Evolutionary conservation across 148 eudicot species (phyloP).

Genomic region (Talinum fruticosum): DNA sequence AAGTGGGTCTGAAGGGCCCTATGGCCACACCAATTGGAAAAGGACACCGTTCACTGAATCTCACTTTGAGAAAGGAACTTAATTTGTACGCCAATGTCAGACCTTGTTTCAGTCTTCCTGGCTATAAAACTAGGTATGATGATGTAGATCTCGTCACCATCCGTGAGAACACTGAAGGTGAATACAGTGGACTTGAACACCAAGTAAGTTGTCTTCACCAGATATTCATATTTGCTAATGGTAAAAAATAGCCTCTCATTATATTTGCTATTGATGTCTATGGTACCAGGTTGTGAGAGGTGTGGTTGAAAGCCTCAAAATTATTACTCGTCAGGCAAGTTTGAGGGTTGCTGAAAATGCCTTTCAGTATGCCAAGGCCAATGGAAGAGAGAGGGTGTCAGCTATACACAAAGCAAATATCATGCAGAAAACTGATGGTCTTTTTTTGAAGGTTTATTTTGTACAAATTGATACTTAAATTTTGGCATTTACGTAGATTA

Average conservation of each 20-base stretch:
- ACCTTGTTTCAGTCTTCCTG: constrained; percentile 98
- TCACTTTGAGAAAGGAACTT: constrained; percentile 91
- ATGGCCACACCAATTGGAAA: constrained; percentile 99
- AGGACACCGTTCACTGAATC: constrained; percentile 97
- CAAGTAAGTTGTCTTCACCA: constrained; percentile 48
- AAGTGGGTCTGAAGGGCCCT: constrained; percentile 93
- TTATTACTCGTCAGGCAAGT: constrained; percentile 97
- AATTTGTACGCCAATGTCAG: constrained; percentile 94
- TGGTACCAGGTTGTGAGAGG: constrained; percentile 82
- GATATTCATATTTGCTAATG: background rate
- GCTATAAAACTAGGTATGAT: constrained; percentile 94
- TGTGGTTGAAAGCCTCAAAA: constrained; percentile 95
- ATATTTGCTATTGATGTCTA: constrained; percentile 13
- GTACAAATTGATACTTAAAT: constrained; percentile 3
- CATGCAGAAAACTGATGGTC: constrained; percentile 99
- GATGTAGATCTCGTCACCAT: constrained; percentile 88
- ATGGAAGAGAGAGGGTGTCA: constrained; percentile 91
- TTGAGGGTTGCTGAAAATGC: constrained; percentile 97
- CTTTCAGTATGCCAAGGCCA: constrained; percentile 83
- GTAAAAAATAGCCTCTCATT: background rate
- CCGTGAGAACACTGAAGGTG: constrained; percentile 99
- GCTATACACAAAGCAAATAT: constrained; percentile 98
- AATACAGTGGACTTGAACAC: constrained; percentile 98
- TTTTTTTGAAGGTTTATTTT: constrained; percentile 72
- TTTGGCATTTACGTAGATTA: constrained; percentile 9